Conservation (phyloP, 371 early-diverging fungal species). For the Actinomucor elegans region DNA sequence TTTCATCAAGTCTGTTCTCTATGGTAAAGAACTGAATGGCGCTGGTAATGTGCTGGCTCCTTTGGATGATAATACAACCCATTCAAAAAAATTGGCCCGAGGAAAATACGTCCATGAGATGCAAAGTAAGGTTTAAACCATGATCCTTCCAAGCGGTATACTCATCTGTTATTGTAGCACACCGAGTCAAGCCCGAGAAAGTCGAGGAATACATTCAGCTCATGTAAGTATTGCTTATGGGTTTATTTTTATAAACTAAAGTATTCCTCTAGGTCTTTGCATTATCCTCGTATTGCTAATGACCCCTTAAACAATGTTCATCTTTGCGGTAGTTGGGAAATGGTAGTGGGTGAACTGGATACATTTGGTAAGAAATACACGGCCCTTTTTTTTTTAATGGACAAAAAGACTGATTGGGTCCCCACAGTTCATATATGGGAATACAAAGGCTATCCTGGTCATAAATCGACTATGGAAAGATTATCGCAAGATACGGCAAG, state of each 20-base stretch:
- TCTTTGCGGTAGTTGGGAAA: conserved; percentile 87
- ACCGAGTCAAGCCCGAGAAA: conserved; percentile 82
- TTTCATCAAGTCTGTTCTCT: conserved; percentile 63
- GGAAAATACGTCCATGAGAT: conserved; percentile 92
- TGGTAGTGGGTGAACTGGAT: conserved; percentile 85
- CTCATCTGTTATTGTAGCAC: conserved; percentile 60
- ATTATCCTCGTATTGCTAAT: conserved; percentile 76
- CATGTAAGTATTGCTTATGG: conserved; percentile 62
- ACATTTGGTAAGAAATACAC: conserved; percentile 59
- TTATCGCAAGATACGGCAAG: conserved; percentile 61
- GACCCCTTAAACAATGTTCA: conserved; percentile 72
- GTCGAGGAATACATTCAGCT: conserved; percentile 80
- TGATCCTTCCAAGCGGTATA: too few species aligned
- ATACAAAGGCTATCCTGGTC: conserved; percentile 87
- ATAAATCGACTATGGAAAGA: conserved; percentile 55
- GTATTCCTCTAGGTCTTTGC: conserved; percentile 46
- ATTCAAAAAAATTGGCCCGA: conserved; percentile 76
- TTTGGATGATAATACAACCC: conserved; percentile 58
- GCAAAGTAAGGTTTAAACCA: conserved; percentile 55
- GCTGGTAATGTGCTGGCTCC: conserved; percentile 29
- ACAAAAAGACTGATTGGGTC: too few species aligned
- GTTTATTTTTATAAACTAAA: background rate
- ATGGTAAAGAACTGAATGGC: conserved; percentile 56
- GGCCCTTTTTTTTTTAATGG: background rate
- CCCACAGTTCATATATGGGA: conserved; percentile 87